A percentile compares a stretch with the other conserved stretches of the same genome.
Evolutionary conservation across 495 filamentous ascomycete species (phyloP).

Genomic region (Neurospora sp.): DNA sequence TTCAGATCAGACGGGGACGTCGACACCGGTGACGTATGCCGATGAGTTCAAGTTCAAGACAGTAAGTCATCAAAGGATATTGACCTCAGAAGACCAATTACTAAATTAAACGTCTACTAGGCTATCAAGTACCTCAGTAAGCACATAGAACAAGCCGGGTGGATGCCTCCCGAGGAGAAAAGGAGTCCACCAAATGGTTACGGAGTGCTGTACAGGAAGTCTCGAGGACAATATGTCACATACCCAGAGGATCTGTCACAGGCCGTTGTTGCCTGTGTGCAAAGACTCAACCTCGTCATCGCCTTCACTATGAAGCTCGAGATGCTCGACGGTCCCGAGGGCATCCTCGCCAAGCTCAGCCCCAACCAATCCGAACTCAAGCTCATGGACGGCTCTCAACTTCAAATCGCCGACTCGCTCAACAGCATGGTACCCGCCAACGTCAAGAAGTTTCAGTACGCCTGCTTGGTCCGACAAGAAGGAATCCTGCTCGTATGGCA

Average conservation of each 20-base stretch:
- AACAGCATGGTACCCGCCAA: slow-evolving; percentile 40
- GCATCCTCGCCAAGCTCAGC: slow-evolving; percentile 13
- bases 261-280: slow-evolving; percentile 43
- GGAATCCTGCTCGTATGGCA: slow-evolving; percentile 61
- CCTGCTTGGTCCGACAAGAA: slow-evolving; percentile 55
- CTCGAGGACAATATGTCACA: slow-evolving; percentile 48
- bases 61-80: background rate
- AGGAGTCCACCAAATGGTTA: slow-evolving; percentile 42
- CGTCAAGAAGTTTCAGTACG: slow-evolving; percentile 58
- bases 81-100: background rate
- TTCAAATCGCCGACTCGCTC: slow-evolving; percentile 58
- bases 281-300: slow-evolving; percentile 52
- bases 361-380: slow-evolving; percentile 55
- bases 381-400: slow-evolving; percentile 53
- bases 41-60: slow-evolving; percentile 9
- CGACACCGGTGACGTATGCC: background rate
- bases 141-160: slow-evolving; percentile 53
- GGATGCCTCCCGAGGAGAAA: slow-evolving; percentile 41
- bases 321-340: background rate
- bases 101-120: slow-evolving; percentile 54
- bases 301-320: slow-evolving; percentile 3
- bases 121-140: slow-evolving; percentile 70
- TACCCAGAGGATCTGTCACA: slow-evolving; percentile 45
- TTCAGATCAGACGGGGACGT: background rate
- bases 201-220: slow-evolving; percentile 55